Evolutionary conservation across 164 flowering plant genomes (phyloP).

Genomic region (Buxus sempervirens): DNA sequence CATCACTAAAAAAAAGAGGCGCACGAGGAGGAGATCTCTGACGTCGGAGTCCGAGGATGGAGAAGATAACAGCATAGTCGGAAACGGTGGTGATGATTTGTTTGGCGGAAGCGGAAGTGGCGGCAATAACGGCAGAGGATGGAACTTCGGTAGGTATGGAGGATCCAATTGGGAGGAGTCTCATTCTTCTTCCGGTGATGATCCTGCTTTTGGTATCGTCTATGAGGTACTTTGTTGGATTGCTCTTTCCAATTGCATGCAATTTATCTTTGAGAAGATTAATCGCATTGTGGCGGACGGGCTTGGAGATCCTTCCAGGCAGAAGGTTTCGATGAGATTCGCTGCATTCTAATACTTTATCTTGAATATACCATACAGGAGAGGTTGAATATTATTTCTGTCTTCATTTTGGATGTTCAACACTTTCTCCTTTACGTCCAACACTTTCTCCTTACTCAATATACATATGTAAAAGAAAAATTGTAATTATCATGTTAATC

Average conservation of each 20-base stretch:
- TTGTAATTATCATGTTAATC: not conserved
- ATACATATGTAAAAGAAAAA: not conserved
- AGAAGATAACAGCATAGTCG: slow-evolving; percentile 32
- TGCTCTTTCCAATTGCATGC: slow-evolving; percentile 75
- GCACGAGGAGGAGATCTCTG: slow-evolving; percentile 33
- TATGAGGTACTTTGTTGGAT: slow-evolving; percentile 82
- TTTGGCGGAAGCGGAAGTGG: slow-evolving; percentile 42
- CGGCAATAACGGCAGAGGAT: slow-evolving; percentile 48
- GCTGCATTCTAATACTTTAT: not conserved
- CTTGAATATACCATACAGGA: too few relatives aligned
- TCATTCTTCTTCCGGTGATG: slow-evolving; percentile 36
- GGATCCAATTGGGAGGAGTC: slow-evolving; percentile 51
- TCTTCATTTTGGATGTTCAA: not conserved
- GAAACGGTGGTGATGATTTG: slow-evolving; percentile 34
- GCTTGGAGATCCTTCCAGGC: slow-evolving; percentile 38
- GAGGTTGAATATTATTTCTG: too few relatives aligned
- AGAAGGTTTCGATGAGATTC: slow-evolving; percentile 36
- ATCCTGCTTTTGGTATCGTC: slow-evolving; percentile 67
- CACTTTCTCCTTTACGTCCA: not conserved
- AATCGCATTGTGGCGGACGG: slow-evolving; percentile 32
- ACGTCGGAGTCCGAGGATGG: slow-evolving; percentile 32
- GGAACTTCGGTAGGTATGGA: slow-evolving; percentile 49
- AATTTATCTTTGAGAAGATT: slow-evolving; percentile 72
- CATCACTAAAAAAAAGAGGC: slow-evolving; percentile 30
- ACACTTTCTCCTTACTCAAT: not conserved